Evolutionary conservation across 495 filamentous ascomycete species (phyloP).

Genomic region (Physcia stellaris): DNA sequence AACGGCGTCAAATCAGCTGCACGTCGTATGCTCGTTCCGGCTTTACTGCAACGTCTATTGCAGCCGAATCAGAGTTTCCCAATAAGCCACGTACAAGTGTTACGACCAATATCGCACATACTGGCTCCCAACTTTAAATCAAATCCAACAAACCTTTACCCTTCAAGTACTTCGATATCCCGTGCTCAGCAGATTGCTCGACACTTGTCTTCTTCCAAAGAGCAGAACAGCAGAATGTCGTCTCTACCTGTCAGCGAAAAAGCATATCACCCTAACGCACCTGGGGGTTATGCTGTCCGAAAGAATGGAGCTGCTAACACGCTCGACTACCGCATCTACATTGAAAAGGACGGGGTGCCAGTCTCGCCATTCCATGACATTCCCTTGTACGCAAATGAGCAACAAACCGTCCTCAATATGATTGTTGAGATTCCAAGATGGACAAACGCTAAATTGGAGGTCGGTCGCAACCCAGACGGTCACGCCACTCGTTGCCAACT

Average conservation of each 20-base stretch:
- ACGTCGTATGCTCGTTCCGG: background rate
- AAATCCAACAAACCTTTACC: conserved; percentile 10
- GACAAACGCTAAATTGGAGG: conserved; percentile 99
- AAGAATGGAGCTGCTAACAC: conserved; percentile 86
- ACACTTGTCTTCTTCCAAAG: conserved; percentile 29
- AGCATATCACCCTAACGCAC: conserved; percentile 37
- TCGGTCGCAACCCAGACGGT: conserved; percentile 30
- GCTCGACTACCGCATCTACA: conserved; percentile 90
- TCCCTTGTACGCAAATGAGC: conserved; percentile 87
- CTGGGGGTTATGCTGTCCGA: conserved; percentile 50
- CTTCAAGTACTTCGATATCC: conserved; percentile 25
- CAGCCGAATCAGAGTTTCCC: background rate
- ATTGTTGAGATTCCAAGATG: conserved; percentile 97
- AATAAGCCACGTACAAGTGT: too few species aligned
- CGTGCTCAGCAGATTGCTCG: conserved; percentile 42
- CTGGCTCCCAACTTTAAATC: conserved; percentile 15
- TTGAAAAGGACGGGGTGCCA: conserved; percentile 92
- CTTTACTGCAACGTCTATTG: background rate
- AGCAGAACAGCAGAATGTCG: conserved; percentile 27
- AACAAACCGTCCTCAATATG: conserved; percentile 96
- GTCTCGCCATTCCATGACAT: conserved; percentile 97
- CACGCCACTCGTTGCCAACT: too few species aligned
- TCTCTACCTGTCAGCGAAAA: conserved; percentile 17
- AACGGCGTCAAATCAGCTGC: conserved; percentile 1
- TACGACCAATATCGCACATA: too few species aligned